A percentile compares a stretch with the other conserved stretches of the same genome.
phyloP scores from a whole-genome alignment of 306 rosid species.

The Pyrus betulifolia region DNA sequence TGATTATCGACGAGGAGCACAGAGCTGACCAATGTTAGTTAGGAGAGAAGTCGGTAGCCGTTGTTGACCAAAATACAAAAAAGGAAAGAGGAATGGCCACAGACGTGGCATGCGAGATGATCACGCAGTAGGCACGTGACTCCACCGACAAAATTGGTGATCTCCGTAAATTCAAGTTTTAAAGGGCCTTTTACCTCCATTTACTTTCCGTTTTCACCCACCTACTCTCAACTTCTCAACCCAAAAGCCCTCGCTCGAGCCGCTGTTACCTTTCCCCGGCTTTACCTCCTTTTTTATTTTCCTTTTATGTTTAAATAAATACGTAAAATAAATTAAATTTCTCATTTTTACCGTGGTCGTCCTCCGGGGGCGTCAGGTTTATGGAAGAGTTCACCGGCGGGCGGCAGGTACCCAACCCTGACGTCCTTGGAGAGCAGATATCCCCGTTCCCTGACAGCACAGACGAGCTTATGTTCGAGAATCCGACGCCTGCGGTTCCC shows the following conservation, averaged over 20 bases:
- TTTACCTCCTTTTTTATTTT: neutral
- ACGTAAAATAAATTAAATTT: neutral
- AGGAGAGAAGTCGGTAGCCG: neutral
- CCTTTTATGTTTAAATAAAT: neutral
- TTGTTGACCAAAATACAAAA: neutral
- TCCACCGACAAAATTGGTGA: neutral
- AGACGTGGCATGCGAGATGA: neutral
- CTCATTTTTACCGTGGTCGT: neutral
- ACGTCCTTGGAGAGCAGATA: slow-evolving; percentile 41
- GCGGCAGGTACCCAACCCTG: slow-evolving; percentile 13
- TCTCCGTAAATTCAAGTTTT: neutral
- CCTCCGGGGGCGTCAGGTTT: neutral
- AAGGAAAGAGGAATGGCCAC: neutral
- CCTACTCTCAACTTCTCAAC: neutral
- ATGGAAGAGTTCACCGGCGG: no score
- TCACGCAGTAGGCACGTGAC: neutral
- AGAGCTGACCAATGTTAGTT: neutral
- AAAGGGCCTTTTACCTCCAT: slow-evolving; percentile 18
- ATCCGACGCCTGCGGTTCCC: slow-evolving; percentile 19
- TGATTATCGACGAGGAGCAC: neutral
- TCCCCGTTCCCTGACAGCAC: slow-evolving; percentile 67
- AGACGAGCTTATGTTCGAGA: slow-evolving; percentile 47
- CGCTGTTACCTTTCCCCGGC: slow-evolving; percentile 6
- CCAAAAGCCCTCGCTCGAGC: slow-evolving; percentile 26
- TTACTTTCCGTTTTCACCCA: slow-evolving; percentile 9